These are phyloP conservation scores for Datisca glomerata DNA, from an alignment of 306 rosid genomes.

Conservation along the genomic window DNA sequence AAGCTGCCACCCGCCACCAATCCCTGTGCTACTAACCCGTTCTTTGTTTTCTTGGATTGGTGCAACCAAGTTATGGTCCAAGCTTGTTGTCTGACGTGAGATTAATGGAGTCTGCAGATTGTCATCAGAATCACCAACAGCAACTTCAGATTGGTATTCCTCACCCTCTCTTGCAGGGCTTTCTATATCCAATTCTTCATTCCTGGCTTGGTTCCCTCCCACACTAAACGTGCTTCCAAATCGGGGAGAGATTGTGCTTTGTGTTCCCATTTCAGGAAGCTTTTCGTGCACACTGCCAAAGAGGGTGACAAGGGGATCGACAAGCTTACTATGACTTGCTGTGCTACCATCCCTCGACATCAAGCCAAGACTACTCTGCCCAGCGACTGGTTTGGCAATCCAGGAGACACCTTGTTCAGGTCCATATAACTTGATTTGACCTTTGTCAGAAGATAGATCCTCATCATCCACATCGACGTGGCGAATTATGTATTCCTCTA, in stretches of 20 bases:
- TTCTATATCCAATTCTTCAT: slow-evolving; percentile 29
- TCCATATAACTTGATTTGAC: slow-evolving; percentile 26
- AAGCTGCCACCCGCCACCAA: slow-evolving; percentile 39
- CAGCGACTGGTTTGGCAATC: slow-evolving; percentile 18
- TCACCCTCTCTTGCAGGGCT: slow-evolving; percentile 11
- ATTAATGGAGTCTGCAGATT: slow-evolving; percentile 24
- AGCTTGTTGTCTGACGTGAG: slow-evolving; percentile 16
- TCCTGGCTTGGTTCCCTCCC: slow-evolving; percentile 5
- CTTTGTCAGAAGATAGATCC: slow-evolving; percentile 14
- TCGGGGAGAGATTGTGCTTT: slow-evolving; percentile 22
- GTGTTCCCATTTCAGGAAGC: slow-evolving; percentile 20
- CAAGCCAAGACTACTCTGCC: slow-evolving; percentile 20
- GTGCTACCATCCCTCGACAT: slow-evolving; percentile 26
- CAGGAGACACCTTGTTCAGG: slow-evolving; percentile 23
- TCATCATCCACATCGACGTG: slow-evolving; percentile 14
- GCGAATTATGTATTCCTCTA: slow-evolving; percentile 34
- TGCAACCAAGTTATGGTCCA: slow-evolving; percentile 11
- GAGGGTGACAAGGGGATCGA: slow-evolving; percentile 32
- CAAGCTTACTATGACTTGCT: slow-evolving; percentile 9
- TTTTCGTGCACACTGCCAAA: slow-evolving; percentile 35
- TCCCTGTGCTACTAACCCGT: slow-evolving; percentile 20
- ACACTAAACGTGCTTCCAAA: slow-evolving; percentile 26
- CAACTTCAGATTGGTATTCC: slow-evolving; percentile 11
- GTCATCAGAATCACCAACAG: slow-evolving; percentile 19
- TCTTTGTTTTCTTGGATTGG: slow-evolving; percentile 13